Conservation (phyloP, 2,329 filamentous ascomycete genomes). For the Claviceps cyperi region DNA sequence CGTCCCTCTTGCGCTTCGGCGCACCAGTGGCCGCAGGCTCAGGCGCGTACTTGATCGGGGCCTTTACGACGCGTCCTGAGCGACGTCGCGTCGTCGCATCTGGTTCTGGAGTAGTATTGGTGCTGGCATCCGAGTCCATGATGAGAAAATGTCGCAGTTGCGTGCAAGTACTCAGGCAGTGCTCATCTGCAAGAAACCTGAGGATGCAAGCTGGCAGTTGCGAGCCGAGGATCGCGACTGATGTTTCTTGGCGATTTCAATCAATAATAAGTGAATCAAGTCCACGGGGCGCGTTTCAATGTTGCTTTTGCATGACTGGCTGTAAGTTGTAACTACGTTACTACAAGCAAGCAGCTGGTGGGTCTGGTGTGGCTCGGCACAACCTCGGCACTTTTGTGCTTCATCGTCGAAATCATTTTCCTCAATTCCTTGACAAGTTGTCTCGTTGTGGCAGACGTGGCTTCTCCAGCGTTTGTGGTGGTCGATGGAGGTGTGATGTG, state of each 20-base stretch:
- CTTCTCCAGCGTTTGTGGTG: too few species aligned
- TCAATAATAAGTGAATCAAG: neutral
- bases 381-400: too few species aligned
- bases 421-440: too few species aligned
- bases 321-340: too few species aligned
- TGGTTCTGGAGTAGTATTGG: conserved; percentile 24
- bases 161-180: conserved; percentile 4
- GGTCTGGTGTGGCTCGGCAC: too few species aligned
- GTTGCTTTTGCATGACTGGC: conserved; percentile 3
- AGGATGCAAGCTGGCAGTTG: conserved; percentile 2
- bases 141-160: conserved; percentile 7
- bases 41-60: conserved; percentile 44
- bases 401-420: too few species aligned
- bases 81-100: conserved; percentile 44
- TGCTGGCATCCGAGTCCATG: conserved; percentile 8
- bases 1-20: conserved; percentile 44
- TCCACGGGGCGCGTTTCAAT: conserved; percentile 2
- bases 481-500: too few species aligned
- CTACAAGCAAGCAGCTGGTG: too few species aligned
- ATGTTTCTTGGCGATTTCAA: conserved; percentile 3
- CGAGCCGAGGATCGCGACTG: conserved; percentile 2
- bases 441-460: too few species aligned
- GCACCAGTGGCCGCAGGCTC: conserved; percentile 26
- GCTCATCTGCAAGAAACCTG: conserved; percentile 8
- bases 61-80: conserved; percentile 52